phyloP scores from a whole-genome alignment of 441 rosid genomes.

The Populus trichocarpa region DNA sequence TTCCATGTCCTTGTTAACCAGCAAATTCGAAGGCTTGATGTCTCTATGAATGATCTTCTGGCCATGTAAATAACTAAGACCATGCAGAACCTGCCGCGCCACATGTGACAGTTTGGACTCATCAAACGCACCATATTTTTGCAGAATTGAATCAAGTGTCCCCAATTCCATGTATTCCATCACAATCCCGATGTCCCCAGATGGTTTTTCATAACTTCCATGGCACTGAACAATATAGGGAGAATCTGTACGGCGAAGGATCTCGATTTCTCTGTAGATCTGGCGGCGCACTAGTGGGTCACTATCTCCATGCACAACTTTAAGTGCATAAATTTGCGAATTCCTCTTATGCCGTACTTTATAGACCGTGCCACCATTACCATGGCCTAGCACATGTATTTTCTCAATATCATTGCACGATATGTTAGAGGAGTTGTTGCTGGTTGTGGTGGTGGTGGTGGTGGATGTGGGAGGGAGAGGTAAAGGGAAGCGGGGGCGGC shows the following conservation, averaged over 20 bases:
- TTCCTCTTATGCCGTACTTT: constrained; percentile 60
- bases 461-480: constrained; percentile 35
- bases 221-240: constrained; percentile 59
- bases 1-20: constrained; percentile 52
- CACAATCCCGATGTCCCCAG: constrained; percentile 59
- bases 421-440: constrained; percentile 4
- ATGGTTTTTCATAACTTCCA: constrained; percentile 55
- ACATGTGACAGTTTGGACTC: constrained; percentile 51
- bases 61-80: constrained; percentile 62
- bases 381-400: constrained; percentile 71
- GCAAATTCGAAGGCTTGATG: constrained; percentile 78
- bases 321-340: constrained; percentile 59
- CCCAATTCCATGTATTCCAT: constrained; percentile 91
- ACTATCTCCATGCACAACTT: constrained; percentile 58
- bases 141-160: constrained; percentile 50
- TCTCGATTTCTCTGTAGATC: constrained; percentile 65
- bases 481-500: constrained; percentile 58
- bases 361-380: constrained; percentile 82
- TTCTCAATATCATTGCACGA: constrained; percentile 54
- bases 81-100: constrained; percentile 64
- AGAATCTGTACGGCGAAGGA: constrained; percentile 79
- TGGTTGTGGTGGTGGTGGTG: not conserved
- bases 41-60: constrained; percentile 80
- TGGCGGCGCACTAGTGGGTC: constrained; percentile 62
- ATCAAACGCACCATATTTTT: constrained; percentile 40